These are phyloP conservation scores for Diversispora epigaea DNA, from an alignment of 192 early-diverging fungal genomes.

Conservation along the genomic window DNA sequence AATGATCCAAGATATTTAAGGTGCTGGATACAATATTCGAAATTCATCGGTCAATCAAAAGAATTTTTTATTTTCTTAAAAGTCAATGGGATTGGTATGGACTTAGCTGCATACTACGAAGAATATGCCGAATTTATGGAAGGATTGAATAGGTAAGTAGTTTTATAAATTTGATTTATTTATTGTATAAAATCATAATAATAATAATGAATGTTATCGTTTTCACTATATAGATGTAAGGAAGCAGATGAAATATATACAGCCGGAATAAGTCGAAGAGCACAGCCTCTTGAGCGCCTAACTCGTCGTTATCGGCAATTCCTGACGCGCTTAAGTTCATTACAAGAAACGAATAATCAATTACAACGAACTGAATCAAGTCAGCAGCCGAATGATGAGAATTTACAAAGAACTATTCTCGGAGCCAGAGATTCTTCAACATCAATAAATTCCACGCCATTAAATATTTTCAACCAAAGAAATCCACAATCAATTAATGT, in stretches of 20 bases:
- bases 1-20: constrained; percentile 59
- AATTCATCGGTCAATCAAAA: constrained; percentile 56
- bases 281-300: constrained; percentile 68
- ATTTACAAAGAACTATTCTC: constrained; percentile 20
- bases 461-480: constrained; percentile 14
- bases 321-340: constrained; percentile 45
- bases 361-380: neutral
- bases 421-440: constrained; percentile 32
- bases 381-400: neutral
- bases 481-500: neutral
- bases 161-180: neutral
- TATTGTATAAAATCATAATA: neutral
- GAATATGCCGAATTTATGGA: constrained; percentile 72
- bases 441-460: constrained; percentile 1
- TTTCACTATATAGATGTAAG: constrained; percentile 42
- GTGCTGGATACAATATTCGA: constrained; percentile 47
- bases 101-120: constrained; percentile 68
- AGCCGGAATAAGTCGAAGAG: constrained; percentile 67
- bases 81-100: constrained; percentile 67
- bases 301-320: constrained; percentile 60
- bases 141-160: constrained; percentile 21
- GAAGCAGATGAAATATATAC: constrained; percentile 63
- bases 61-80: constrained; percentile 78
- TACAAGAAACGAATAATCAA: constrained; percentile 17
- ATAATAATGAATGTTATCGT: too few relatives aligned